Evolutionary conservation across 192 early-diverging fungal genomes (phyloP), one percentile per base, ranked within the genome.

Genomic region (Coemansia sp.): DNA sequence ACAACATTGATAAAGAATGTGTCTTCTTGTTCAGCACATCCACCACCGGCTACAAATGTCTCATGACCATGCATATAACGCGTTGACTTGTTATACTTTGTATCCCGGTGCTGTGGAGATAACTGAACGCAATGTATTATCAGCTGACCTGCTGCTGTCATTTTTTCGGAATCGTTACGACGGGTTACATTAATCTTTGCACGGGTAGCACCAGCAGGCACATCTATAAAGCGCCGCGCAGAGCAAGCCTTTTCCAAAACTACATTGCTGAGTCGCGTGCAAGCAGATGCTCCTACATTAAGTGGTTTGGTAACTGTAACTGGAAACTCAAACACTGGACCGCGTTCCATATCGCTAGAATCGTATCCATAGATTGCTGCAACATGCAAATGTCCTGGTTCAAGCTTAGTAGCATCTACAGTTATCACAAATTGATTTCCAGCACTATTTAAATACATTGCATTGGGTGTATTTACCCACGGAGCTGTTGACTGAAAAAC

Each of bases 241-340:
- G 96, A 85, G 23, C 84, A 76, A 9, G 93, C 91, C 19, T 91
- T 87, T 13, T 72, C 69, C 44, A 93, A 93, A 15, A 71, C 66
- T 39, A 92, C 51, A 12, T 74, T 64, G n/a, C 80, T 58, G 58
- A 86, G 91, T 14, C 63, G 60, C 37, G 84, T 53, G 39, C 63
- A 76, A 14, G 81, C 78, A 3, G 80, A 78, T 11, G 64, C 64
- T 24, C 62, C 71, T 19, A 84, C 71, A 14, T 58, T 64, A 10
- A 73, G 41, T 17, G 93, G 92, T 71, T 95, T 96, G 55, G 86
- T 85, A 13, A 98, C 88, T 9, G 91, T 93, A 13, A 99, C 80
- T 11, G 95, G 95, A 42, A 98, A 69, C 44, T 75, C 73, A 78
- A 95, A 95, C 2, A 96, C 67, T 6, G 89, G 88, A 6, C 92